Conservation (phyloP, 495 filamentous ascomycete species). For the Aspergillus saccharolyticus region DNA sequence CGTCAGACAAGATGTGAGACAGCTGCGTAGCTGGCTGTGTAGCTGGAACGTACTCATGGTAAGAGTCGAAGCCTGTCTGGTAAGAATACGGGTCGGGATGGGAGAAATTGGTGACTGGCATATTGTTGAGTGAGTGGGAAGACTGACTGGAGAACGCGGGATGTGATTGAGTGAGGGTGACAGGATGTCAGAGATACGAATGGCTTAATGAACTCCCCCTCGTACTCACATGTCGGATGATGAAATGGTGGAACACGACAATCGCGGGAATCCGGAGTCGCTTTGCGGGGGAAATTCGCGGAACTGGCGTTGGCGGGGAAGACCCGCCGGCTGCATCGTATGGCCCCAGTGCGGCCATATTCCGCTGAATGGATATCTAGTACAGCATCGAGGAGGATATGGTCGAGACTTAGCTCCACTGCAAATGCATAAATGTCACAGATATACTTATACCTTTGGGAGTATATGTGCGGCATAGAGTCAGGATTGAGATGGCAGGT, state of each 20-base stretch:
- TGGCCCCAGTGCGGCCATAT: background rate
- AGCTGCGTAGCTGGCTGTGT: background rate
- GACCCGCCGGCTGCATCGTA: background rate
- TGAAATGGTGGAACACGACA: background rate
- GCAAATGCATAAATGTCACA: too few species aligned
- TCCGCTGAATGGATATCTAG: background rate
- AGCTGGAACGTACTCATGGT: slow-evolving; percentile 47
- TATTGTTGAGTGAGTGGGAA: slow-evolving; percentile 17
- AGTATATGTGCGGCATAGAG: too few species aligned
- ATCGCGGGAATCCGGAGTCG: background rate
- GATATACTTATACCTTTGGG: too few species aligned
- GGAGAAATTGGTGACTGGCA: slow-evolving; percentile 54
- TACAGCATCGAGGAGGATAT: too few species aligned
- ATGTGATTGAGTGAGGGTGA: background rate
- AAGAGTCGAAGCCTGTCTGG: slow-evolving; percentile 54
- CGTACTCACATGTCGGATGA: background rate
- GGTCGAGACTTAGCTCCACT: too few species aligned
- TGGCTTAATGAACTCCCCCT: background rate
- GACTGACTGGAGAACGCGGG: too few species aligned
- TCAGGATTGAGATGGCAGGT: too few species aligned
- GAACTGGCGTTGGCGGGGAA: background rate
- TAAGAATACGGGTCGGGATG: slow-evolving; percentile 54
- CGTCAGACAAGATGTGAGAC: background rate
- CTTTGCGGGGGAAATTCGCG: background rate
- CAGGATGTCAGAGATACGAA: background rate